Base-by-base conservation (phyloP, 306 rosid species). In the Acacia acuminata region DNA sequence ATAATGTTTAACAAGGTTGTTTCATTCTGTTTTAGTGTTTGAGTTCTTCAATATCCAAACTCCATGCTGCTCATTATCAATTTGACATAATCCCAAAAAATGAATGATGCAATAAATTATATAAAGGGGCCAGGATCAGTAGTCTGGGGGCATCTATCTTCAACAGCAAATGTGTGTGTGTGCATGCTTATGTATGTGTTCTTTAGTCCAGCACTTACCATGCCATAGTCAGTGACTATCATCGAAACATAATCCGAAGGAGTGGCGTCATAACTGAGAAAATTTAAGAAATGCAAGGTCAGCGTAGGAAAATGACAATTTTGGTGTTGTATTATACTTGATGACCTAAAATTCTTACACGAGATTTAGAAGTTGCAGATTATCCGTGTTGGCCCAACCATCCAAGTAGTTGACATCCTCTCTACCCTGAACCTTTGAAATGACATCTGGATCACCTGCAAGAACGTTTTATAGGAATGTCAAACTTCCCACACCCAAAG, bases 261-360 rank as follows among this genome's bases (percentile, higher is more conserved):
- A 14, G 88, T 89, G 77, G 92, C 92, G 70, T 89, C 92, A 81
- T 89, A 89, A 36, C 92, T 89, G 92, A 75, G 64, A 89, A 81
- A 72, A 83, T 81, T 83, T 47, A 42, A 85, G 60, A 78, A 69
- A 25, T 50, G 68, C 56, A 34, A 63, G 79, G 85, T 89, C 82
- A 87, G 90, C 53, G 17, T 85, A 50, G 63, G 72, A 24, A 81
- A 68, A 81, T 48, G 73, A 66, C 86, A 84, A 82, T 17, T 76
- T 40, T 66, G 32, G 72, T 1, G 38, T 36, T 42, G 63, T 30
- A 58, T 60, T 77, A 24, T 27, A 66, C 48, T 56, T 53, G 61
- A 43, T 56, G 61, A 53, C 27, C 8, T n/a, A 64, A 76, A 79
- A 67, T 60, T 60, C 90, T 83, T 83, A 87, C 92, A 87, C 77